Conservation (phyloP, 257 asterid genomes). For the Solanum clarkiae region DNA sequence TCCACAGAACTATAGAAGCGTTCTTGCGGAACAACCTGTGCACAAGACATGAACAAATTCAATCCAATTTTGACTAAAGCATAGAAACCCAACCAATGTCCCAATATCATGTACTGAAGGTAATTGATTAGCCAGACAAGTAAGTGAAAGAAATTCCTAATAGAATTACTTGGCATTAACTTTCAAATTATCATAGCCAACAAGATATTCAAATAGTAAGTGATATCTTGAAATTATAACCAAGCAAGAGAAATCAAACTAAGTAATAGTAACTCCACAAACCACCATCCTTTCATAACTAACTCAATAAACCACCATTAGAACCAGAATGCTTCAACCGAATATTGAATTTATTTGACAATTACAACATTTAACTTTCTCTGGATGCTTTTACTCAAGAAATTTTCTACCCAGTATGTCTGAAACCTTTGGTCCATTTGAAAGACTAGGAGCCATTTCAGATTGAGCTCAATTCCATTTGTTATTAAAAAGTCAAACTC, state of each 20-base stretch:
- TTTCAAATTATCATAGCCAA: neutral
- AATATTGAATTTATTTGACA: neutral
- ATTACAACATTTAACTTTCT: neutral
- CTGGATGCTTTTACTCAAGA: neutral
- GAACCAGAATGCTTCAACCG: neutral
- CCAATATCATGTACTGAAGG: neutral
- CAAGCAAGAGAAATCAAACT: neutral
- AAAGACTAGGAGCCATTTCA: neutral
- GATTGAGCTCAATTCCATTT: neutral
- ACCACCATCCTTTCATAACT: neutral
- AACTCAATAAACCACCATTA: neutral
- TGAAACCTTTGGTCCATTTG: neutral
- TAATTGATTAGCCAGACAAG: neutral
- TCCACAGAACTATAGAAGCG: constrained; percentile 47
- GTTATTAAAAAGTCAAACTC: neutral
- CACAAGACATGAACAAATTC: neutral
- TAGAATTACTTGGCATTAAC: neutral
- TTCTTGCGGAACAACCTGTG: constrained; percentile 60
- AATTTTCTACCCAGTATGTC: neutral
- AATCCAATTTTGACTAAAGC: neutral
- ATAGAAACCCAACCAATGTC: neutral
- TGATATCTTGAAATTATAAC: neutral
- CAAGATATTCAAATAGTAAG: neutral
- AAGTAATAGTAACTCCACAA: neutral
- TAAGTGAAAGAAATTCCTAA: neutral